Base-by-base conservation (phyloP, 2,329 filamentous ascomycete genomes). In the Neonectria faginata region DNA sequence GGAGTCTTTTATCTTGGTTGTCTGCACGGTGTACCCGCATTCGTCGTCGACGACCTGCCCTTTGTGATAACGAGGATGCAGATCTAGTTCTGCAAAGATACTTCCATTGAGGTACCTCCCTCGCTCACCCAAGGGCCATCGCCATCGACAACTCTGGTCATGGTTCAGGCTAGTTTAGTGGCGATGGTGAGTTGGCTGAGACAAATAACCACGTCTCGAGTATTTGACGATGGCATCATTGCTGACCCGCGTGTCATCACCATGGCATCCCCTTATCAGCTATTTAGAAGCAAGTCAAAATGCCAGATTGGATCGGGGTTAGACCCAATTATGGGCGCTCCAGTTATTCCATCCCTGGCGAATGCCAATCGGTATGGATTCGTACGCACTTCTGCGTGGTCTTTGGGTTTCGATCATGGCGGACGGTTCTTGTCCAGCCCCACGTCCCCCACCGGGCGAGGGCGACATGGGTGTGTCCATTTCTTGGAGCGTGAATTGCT, bases 191-290 rank as follows among this genome's bases (percentile, higher is more conserved):
- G n/a, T 31, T 20, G 18, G 10, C 48, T 12, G 29, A 51, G 27
- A 33, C 48, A 51, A 33, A 18, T 2, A 18, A 8, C 18, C 14
- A 16, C 45, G 16, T 48, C 22, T 48, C 12, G 11, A 29, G 22
- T 25, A 33, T 33, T 20, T 18, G 16, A n/a, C 33, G 5, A 51
- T 51, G 48, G 48, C 48, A 51, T 33, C 48, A 51, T 51, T 51
- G n/a, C 31, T 33, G 48, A 33, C n/a, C 5, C 12, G n/a, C 4
- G 29, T 51, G 29, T 31, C 48, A 51, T 51, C 48, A 51, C 48
- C 14, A 22, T 9, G 48, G 5, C 29, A 22, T 33, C 48, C 27
- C 31, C 39, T 39, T n/a, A 39, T 39, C 36, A n/a, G 36, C 36
- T 33, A 20, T 33, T n/a, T 7, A 12, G 12, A 39, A 27, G 16